Evolutionary conservation across 345 rosid species (phyloP), one percentile per base, ranked within the genome.

Genomic region (Theobroma cacao): DNA sequence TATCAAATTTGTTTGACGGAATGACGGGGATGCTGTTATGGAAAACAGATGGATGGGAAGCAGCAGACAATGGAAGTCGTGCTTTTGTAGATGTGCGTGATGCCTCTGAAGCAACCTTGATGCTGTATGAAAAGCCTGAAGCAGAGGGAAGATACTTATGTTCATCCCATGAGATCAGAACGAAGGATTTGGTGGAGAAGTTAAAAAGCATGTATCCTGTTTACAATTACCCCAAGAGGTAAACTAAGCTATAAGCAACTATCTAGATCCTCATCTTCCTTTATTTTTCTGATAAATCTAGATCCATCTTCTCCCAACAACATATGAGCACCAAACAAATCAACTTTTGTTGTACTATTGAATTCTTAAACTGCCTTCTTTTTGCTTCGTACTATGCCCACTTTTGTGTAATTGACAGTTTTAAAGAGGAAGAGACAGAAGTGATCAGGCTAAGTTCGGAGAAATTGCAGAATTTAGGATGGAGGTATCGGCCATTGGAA

Each of bases 1-100:
- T 56, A n/a, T 56, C 8, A n/a, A 50, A 56, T n/a, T n/a, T 56
- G 61, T 14, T 6, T 6, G 9, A 50, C 15, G 9, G n/a, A n/a
- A n/a, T n/a, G n/a, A n/a, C 56, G 8, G 14, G 8, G 8, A 41
- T 58, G 55, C 18, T 48, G 0, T 26, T 45, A 26, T 40, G 75
- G 62, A 75, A 43, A 78, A 61, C 62, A 83, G 94, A 81, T 24
- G 84, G 86, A 74, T 38, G 50, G 52, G 85, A 83, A 74, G 70
- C 87, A 24, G 82, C 71, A 63, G 79, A 85, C 60, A 75, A 82
- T 7, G 84, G 83, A 12, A 28, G 28, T 50, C 67, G 45, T 2
- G 74, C 86, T 79, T 79, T 85, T 31, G 88, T 90, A 41, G 93
- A 88, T 73, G 91, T 87, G 66, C 84, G 79, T 13, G 91, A 90